Conservation (phyloP, 371 early-diverging fungal genomes). For the Mucor velutinosus region DNA sequence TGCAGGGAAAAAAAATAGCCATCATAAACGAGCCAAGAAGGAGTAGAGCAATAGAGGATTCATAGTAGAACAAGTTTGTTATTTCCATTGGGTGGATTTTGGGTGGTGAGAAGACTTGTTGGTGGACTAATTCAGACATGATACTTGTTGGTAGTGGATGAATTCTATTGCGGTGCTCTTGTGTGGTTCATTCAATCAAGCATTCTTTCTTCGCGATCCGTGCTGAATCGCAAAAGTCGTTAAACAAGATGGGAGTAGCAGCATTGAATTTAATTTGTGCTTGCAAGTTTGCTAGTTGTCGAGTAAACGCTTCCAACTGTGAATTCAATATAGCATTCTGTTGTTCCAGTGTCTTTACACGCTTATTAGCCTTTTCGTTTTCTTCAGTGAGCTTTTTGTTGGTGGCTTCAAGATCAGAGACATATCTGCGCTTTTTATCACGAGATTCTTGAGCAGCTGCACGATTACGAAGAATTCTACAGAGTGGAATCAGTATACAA, state of each 20-base stretch:
- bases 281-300: conserved; percentile 57
- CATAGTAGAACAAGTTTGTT: neutral
- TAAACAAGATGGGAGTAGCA: conserved; percentile 34
- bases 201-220: conserved; percentile 44
- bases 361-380: conserved; percentile 63
- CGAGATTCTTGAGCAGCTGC: conserved; percentile 89
- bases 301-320: conserved; percentile 60
- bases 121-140: neutral
- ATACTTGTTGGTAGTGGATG: neutral
- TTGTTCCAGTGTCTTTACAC: conserved; percentile 66
- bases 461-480: conserved; percentile 83
- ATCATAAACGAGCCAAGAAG: neutral
- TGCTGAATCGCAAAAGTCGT: conserved; percentile 65
- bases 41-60: neutral
- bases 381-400: conserved; percentile 69
- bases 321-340: conserved; percentile 59
- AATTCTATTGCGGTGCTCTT: neutral
- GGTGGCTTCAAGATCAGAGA: conserved; percentile 72
- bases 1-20: conserved; percentile 42
- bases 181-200: neutral
- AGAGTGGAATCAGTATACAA: conserved; percentile 7
- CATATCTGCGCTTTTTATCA: conserved; percentile 84
- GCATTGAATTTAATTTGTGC: conserved; percentile 47
- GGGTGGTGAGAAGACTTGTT: conserved; percentile 3
- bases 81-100: conserved; percentile 7